Evolutionary conservation across 202 grass and related monocot genomes (phyloP).

Genomic region (Panicum virgatum): DNA sequence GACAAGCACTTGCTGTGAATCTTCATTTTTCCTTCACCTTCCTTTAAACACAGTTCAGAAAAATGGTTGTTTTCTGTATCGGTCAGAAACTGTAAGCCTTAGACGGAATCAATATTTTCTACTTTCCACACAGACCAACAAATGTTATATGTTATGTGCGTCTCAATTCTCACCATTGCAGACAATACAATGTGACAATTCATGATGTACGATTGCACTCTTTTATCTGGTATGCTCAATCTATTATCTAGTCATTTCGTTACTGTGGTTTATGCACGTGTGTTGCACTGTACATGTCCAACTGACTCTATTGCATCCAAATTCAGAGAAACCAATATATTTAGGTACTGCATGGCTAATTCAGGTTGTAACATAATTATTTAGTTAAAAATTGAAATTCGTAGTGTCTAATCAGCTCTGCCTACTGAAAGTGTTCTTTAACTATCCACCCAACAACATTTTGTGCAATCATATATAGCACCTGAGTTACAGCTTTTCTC

Average conservation of each 20-base stretch:
- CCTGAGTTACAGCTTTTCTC: no score
- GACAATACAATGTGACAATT: neutral
- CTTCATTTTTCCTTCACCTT: neutral
- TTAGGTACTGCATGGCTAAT: no score
- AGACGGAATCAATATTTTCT: no score
- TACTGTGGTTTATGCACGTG: neutral
- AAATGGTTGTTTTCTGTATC: neutral
- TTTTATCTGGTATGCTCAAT: neutral
- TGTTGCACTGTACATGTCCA: neutral
- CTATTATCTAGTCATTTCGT: neutral
- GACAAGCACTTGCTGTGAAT: neutral
- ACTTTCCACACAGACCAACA: no score
- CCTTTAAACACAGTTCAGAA: neutral
- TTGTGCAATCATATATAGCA: no score
- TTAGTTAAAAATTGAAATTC: no score
- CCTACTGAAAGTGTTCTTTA: neutral
- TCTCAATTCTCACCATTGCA: neutral
- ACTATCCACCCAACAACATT: no score
- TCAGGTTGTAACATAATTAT: no score
- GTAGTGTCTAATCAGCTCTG: no score
- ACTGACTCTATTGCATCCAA: neutral
- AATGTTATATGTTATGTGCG: neutral
- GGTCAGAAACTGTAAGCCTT: neutral
- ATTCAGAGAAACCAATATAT: no score
- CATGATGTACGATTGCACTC: neutral